Evolutionary conservation across 2,329 filamentous ascomycete genomes (phyloP).

Genomic region (Phaeosphaeria sp.): DNA sequence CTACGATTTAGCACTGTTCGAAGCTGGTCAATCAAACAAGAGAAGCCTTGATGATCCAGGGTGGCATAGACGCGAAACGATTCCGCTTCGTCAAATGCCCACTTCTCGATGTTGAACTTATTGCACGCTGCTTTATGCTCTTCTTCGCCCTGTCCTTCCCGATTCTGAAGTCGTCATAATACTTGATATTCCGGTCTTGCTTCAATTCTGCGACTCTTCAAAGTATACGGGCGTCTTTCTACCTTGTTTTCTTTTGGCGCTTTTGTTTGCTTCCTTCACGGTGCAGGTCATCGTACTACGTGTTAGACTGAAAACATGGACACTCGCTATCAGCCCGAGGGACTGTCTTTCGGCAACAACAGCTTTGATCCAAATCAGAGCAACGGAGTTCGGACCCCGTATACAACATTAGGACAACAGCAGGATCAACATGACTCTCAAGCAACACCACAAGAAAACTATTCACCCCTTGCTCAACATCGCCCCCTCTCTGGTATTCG

Average conservation of each 20-base stretch:
- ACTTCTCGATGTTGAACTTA: slow-evolving; percentile 23
- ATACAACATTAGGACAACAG: slow-evolving; percentile 15
- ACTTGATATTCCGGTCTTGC: slow-evolving; percentile 34
- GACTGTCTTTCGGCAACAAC: slow-evolving; percentile 32
- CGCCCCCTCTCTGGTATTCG: slow-evolving; percentile 3
- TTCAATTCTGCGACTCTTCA: slow-evolving; percentile 18
- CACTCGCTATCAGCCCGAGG: slow-evolving; percentile 35
- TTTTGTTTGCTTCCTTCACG: slow-evolving; percentile 26
- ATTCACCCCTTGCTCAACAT: slow-evolving; percentile 16
- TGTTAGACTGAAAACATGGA: slow-evolving; percentile 34
- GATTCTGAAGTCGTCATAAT: slow-evolving; percentile 15
- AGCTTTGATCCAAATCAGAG: slow-evolving; percentile 30
- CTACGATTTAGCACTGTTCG: slow-evolving; percentile 28
- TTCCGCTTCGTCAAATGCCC: slow-evolving; percentile 16
- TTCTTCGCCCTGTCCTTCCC: slow-evolving; percentile 21
- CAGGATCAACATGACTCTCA: slow-evolving; percentile 8
- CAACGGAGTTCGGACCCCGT: slow-evolving; percentile 15
- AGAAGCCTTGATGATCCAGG: slow-evolving; percentile 25
- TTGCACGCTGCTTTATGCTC: slow-evolving; percentile 31
- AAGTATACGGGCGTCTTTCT: slow-evolving; percentile 17
- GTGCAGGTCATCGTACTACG: slow-evolving; percentile 41
- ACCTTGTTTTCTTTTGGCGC: slow-evolving; percentile 21
- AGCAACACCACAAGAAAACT: slow-evolving; percentile 11
- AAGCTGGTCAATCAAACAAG: slow-evolving; percentile 33
- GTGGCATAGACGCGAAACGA: slow-evolving; percentile 39